These are phyloP conservation scores for Leptodermis oblonga DNA, from an alignment of 257 asterid species.

Conservation along the genomic window DNA sequence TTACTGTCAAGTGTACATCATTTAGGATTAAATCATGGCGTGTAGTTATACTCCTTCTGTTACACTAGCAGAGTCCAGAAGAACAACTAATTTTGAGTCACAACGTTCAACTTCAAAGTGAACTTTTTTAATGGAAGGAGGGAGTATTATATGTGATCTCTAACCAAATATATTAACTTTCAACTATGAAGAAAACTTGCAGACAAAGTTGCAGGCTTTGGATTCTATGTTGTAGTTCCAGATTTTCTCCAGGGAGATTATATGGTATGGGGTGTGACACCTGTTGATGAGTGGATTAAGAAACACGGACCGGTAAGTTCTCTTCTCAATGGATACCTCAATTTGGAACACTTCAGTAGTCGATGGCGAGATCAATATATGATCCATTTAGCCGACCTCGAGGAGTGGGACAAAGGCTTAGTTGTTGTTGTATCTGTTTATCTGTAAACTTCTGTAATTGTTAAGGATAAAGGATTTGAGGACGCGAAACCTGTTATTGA, in stretches of 20 bases:
- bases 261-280: constrained; percentile 21
- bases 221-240: constrained; percentile 55
- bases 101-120: not conserved
- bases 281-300: constrained; percentile 44
- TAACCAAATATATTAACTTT: constrained; percentile 7
- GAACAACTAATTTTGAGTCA: no score
- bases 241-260: constrained; percentile 63
- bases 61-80: no score
- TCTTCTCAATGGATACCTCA: not conserved
- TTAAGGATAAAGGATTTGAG: constrained; percentile 52
- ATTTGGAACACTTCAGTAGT: not conserved
- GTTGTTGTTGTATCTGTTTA: not conserved
- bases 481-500: constrained; percentile 53
- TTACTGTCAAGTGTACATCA: not conserved
- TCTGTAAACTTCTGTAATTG: not conserved
- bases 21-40: no score
- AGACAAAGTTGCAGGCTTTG: constrained; percentile 59
- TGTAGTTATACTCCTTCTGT: no score
- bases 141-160: not conserved
- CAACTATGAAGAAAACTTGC: constrained; percentile 49
- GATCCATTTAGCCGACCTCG: no score
- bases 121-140: no score
- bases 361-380: no score
- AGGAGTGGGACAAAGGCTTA: not conserved
- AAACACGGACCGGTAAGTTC: constrained; percentile 57